Base-by-base conservation (phyloP, 345 rosid species). In the Sisymbrium altissimum region DNA sequence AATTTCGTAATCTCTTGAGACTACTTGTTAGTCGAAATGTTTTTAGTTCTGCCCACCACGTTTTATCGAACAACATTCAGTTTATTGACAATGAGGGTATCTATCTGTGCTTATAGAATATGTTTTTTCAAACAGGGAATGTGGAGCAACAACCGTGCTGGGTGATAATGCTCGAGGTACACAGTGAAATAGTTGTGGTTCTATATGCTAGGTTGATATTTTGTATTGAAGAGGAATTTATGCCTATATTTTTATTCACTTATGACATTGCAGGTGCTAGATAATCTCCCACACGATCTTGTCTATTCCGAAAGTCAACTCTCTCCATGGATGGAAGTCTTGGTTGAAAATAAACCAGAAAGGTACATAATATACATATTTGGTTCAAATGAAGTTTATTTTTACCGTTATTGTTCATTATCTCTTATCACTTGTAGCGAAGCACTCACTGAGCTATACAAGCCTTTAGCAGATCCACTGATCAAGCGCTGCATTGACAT, bases 281-380 rank as follows among this genome's bases (percentile, higher is more conserved):
- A 95, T 90, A 95, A 95, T 83, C 99, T 95, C 81, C 93, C 96
- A 7, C 97, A 95, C 59, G 99, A 95, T 78, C 93, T 92, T 67
- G 66, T 88, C 58, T 88, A 87, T 79, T 88, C 98, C 8, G 86
- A 87, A 78, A 92, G 81, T 81, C 97, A 88, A 85, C 78, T 80
- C 76, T 82, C 89, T 9, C 90, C 97, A 39, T 94, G 97, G 98
- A 87, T 81, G 87, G 96, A 94, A 88, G 98, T 88, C 64, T 94
- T 93, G 88, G 82, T 92, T 76, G 87, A 89, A 81, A 88, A 89
- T 73, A 87, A 86, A 68, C 86, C 70, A 12, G 87, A 86, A 43
- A 80, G 87, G 98, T 94, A 44, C 45, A 21, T 46, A 71, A 56
- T 17, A 33, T 69, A 54, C 72, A 6, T 8, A 41, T 50, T 58